Conservation (phyloP, 805 yeast species). For the Priceomyces melissophilus region DNA sequence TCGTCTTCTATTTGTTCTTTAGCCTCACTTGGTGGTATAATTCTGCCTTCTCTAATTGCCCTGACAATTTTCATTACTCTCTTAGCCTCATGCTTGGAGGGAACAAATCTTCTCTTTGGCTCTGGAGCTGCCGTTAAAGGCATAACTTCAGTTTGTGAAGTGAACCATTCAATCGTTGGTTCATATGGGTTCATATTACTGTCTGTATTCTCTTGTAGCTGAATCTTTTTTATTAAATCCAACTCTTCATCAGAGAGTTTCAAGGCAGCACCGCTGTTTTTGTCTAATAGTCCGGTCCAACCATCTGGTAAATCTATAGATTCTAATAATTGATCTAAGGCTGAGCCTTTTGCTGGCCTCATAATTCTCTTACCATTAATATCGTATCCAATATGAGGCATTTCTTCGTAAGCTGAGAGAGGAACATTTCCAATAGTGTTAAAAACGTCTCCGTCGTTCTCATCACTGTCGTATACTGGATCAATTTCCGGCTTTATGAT, state of each 20-base stretch:
- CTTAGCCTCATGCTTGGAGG: conserved; percentile 95
- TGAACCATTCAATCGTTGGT: conserved; percentile 94
- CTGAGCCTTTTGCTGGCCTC: conserved; percentile 98
- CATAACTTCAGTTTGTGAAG: conserved; percentile 78
- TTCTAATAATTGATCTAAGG: conserved; percentile 85
- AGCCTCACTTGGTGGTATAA: conserved; percentile 66
- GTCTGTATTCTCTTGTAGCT: conserved; percentile 78
- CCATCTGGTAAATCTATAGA: conserved; percentile 94
- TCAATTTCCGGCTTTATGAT: conserved; percentile 83
- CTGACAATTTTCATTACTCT: conserved; percentile 92
- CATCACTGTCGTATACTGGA: conserved; percentile 94
- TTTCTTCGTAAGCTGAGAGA: conserved; percentile 87
- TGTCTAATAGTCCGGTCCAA: conserved; percentile 95
- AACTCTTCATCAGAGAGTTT: conserved; percentile 84
- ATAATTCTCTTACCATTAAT: conserved; percentile 96
- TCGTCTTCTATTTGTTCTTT: conserved; percentile 52
- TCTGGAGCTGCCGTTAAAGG: conserved; percentile 93
- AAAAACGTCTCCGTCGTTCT: conserved; percentile 71
- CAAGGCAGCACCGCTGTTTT: conserved; percentile 79
- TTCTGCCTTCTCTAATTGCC: conserved; percentile 95
- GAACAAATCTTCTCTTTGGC: conserved; percentile 95
- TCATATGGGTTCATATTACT: conserved; percentile 83
- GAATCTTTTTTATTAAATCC: conserved; percentile 82
- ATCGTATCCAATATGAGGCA: conserved; percentile 96
- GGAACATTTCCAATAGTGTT: conserved; percentile 96